Percentiles rank a stretch among this genome's conserved stretches.
Evolutionary conservation across 2,329 filamentous ascomycete species (phyloP).

Genomic region (Chrysosporium queenslandicum): DNA sequence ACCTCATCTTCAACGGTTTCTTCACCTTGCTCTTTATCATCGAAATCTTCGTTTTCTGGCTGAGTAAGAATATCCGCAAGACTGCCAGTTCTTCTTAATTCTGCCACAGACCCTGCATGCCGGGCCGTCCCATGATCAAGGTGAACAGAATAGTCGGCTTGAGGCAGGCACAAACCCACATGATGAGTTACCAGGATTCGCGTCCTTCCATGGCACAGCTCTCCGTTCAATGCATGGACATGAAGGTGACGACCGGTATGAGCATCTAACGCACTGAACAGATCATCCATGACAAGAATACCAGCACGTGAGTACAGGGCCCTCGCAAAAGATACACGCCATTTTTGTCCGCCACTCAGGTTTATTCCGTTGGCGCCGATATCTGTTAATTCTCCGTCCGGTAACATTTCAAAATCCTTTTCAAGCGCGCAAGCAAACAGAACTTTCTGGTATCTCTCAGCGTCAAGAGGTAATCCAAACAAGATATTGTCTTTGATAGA

Average conservation of each 20-base stretch:
- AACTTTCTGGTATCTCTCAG: constrained; percentile 60
- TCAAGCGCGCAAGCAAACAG: constrained; percentile 61
- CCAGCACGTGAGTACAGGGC: constrained; percentile 70
- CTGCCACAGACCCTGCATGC: constrained; percentile 54
- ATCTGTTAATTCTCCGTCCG: constrained; percentile 68
- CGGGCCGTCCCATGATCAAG: constrained; percentile 59
- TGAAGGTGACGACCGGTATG: constrained; percentile 72
- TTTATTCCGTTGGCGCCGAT: constrained; percentile 80
- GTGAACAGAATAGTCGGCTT: constrained; percentile 63
- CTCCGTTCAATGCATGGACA: constrained; percentile 62
- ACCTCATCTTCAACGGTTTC: constrained; percentile 28
- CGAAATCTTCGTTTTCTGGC: constrained; percentile 40
- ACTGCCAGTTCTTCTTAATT: constrained; percentile 39
- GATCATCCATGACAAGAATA: constrained; percentile 69
- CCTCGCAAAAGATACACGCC: constrained; percentile 69
- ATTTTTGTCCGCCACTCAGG: constrained; percentile 71
- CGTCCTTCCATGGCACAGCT: constrained; percentile 59
- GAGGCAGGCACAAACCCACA: constrained; percentile 58
- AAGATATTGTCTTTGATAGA: constrained; percentile 68
- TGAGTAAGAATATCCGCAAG: constrained; percentile 35
- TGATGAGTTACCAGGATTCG: constrained; percentile 74
- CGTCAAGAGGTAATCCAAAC: constrained; percentile 61
- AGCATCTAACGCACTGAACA: constrained; percentile 71
- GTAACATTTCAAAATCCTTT: constrained; percentile 66
- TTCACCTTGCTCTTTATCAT: constrained; percentile 40